Conservation (phyloP, 306 rosid genomes). For the Begonia loranthoides region DNA sequence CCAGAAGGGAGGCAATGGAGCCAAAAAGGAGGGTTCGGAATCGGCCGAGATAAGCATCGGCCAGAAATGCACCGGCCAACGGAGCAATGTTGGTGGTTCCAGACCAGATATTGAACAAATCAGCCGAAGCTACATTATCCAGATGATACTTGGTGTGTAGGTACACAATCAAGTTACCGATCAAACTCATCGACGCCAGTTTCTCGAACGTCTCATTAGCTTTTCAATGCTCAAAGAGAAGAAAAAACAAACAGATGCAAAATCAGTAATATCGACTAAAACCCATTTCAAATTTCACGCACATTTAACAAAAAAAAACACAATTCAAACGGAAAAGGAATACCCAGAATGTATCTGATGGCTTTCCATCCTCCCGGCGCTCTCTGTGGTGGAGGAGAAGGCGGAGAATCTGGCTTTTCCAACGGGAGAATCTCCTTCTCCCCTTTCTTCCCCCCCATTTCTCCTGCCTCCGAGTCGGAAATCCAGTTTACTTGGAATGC, state of each 20-base stretch:
- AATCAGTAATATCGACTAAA: neutral
- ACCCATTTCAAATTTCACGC: neutral
- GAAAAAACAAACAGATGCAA: neutral
- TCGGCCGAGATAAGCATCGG: constrained; percentile 42
- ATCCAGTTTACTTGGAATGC: too few relatives aligned
- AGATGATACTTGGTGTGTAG: constrained; percentile 41
- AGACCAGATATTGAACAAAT: constrained; percentile 44
- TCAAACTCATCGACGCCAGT: constrained; percentile 55
- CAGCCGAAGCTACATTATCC: constrained; percentile 23
- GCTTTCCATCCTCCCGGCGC: constrained; percentile 7
- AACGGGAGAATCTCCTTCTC: neutral
- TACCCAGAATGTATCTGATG: constrained; percentile 11
- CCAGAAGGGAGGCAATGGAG: constrained; percentile 32
- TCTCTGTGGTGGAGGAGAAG: neutral
- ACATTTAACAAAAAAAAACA: neutral
- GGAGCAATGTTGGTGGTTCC: constrained; percentile 49
- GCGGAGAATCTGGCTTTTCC: neutral
- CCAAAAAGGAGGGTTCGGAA: constrained; percentile 29
- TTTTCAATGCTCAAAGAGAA: constrained; percentile 3
- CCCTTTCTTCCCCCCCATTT: neutral
- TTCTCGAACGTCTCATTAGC: constrained; percentile 69
- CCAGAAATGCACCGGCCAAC: constrained; percentile 36
- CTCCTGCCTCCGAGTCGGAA: neutral
- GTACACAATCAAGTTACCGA: constrained; percentile 38
- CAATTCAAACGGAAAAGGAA: neutral